Evolutionary conservation across 306 rosid genomes (phyloP), one percentile per base, ranked within the genome.

Genomic region (Pueraria montana): DNA sequence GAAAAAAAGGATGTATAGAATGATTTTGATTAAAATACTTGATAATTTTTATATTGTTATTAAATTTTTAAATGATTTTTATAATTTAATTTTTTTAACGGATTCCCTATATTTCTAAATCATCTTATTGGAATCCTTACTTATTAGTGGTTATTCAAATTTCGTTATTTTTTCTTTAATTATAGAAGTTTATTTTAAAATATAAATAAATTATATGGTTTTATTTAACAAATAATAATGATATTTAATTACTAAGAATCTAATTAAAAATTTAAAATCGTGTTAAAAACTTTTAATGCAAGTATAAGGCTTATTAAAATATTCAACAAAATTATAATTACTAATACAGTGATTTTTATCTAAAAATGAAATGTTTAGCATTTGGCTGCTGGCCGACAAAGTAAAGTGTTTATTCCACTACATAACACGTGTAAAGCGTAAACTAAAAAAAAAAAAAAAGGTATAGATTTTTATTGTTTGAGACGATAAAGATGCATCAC

Each of bases 301-400:
- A 4, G 40, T 38, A 38, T 6, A 1, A 8, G 43, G 7, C 43
- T 38, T 38, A 38, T 58, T 20, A 3, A 58, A 58, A 3, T 53
- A 53, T 13, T 34, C 34, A 3, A 34, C 40, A 34, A 34, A 34
- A 34, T 34, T 34, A 34, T 34, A 34, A 34, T 34, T 34, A 34
- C 40, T 0, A 12, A 26, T 26, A 11, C 10, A 26, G n/a, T 24
- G 6, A 6, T 14, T 63, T 27, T 30, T 16, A 7, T 64, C 45
- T 8, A 64, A 32, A 32, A 8, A 40, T 16, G 76, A 38, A 38
- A 8, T 34, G 3, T 38, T 74, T 2, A 24, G 48, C 14, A 40
- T 66, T 18, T 53, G 77, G 67, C 77, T 7, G 71, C 55, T 20
- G 78, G 69, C 50, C 82, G 86, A 76, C 85, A 32, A 52, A 64